Percentiles rank a stretch among this genome's conserved stretches.
These are phyloP conservation scores for Cytospora piceicola DNA, from an alignment of 2,329 filamentous ascomycete species.

Conservation along the genomic window DNA sequence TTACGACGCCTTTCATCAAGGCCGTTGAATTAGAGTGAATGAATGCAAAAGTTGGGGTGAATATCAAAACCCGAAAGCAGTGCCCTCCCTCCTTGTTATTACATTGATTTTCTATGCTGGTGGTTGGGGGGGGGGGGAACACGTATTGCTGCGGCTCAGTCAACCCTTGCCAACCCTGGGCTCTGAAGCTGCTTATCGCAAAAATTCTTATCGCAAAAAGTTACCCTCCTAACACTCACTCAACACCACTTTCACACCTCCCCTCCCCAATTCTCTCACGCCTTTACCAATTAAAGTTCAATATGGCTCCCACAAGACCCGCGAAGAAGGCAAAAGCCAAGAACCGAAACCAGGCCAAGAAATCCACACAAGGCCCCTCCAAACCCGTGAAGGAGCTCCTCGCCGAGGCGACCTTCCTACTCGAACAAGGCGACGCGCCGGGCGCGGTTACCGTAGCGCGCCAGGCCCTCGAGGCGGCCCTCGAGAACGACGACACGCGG, in stretches of 20 bases:
- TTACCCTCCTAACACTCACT: not conserved
- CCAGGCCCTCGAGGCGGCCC: constrained; percentile 49
- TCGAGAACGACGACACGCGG: constrained; percentile 55
- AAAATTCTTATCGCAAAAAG: constrained; percentile 5
- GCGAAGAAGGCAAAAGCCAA: constrained; percentile 32
- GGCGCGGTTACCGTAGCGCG: constrained; percentile 42
- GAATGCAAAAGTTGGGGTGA: not conserved
- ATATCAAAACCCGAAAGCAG: not conserved
- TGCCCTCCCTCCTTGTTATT: not conserved
- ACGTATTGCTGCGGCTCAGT: not conserved
- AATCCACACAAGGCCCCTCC: constrained; percentile 17
- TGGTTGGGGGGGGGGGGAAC: not conserved
- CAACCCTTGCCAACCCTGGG: not conserved
- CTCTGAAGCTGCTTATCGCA: not conserved
- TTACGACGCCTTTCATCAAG: not conserved
- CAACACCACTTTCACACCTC: not conserved
- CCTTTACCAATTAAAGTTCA: constrained; percentile 2
- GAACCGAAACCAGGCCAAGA: constrained; percentile 23
- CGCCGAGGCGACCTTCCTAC: constrained; percentile 38
- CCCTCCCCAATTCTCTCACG: not conserved
- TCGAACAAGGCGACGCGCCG: constrained; percentile 42
- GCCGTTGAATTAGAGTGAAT: not conserved
- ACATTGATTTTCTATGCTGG: not conserved
- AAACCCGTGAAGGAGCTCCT: constrained; percentile 37
- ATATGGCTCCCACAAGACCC: constrained; percentile 33